Evolutionary conservation across 306 rosid species (phyloP), one percentile per base, ranked within the genome.

Genomic region (Trifolium dubium): DNA sequence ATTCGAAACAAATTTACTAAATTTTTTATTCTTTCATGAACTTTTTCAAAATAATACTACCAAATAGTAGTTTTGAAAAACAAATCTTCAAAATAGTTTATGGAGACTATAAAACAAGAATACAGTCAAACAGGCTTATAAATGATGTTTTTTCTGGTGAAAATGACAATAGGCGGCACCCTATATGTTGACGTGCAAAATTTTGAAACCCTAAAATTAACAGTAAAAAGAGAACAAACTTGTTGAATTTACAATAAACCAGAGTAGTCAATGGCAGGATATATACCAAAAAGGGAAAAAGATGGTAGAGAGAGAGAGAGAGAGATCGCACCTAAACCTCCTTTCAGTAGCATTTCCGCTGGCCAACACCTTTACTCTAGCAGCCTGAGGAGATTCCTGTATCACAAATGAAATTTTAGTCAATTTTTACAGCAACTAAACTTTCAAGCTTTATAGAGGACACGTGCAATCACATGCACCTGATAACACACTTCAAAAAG

Each of bases 371-470:
- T 94, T 94, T 30, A 94, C 99, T 80, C 99, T 86, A 72, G 99
- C 99, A 77, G 97, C 92, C 83, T 94, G 99, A 72, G 99, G 99
- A 78, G 99, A 94, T 71, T 92, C 99, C 99, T 94, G 79, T 72
- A 77, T 18, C 53, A 80, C 67, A 80, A 67, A 77, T 68, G 77
- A 73, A 50, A 80, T 58, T 17, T 46, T 17, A 60, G 17, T 77
- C 79, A 84, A 34, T 8, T 69, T 72, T 50, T 12, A 67, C 3
- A 17, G 64, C 9, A 67, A 67, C 17, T 39, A 30, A 55, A 19
- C 2, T 37, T 37, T 79, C 6, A 12, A 79, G 14, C 28, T 44
- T 28, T 50, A 47, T 28, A 10, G 67, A 75, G 46, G 62, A 30
- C 15, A 37, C 18, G 5, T n/a, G 12, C 68, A 65, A 65, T 56